Base-by-base conservation (phyloP, 306 rosid genomes). In the Clitoria ternatea region DNA sequence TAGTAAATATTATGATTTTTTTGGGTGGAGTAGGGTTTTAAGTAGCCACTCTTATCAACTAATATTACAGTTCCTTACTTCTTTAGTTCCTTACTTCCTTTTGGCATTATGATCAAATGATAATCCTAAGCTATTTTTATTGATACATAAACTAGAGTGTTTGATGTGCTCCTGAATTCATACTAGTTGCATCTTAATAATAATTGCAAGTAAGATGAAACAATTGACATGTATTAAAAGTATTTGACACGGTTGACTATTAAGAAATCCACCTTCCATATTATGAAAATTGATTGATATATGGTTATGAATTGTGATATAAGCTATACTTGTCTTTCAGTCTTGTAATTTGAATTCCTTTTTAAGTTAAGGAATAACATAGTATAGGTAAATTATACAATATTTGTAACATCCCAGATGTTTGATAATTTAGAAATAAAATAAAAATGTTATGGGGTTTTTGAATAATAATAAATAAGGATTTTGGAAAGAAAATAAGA, bases 191-290 rank as follows among this genome's bases (percentile, higher is more conserved):
- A 17, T 35, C 52, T 20, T 36, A 20, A 27, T 20, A 53, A 20
- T 17, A 42, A 39, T 74, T 36, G 22, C 37, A n/a, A 37, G 69
- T 15, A 77, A 35, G 4, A 13, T 9, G 2, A 26, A 76, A 77
- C 7, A 26, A 26, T 17, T 37, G 20, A 15, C 12, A 11, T 63
- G n/a, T 26, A 32, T 48, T n/a, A n/a, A n/a, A n/a, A n/a, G n/a
- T n/a, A n/a, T n/a, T n/a, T 76, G 64, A 59, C 48, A 60, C 3
- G 11, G 23, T 50, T 77, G 63, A 50, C 49, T 22, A 18, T 48
- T 50, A 13, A 27, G 19, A 18, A 76, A 45, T 47, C 3, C 30
- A 7, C 54, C 37, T 6, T 54, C 45, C 55, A 23, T 20, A 24
- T 47, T 61, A 22, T 33, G 53, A 61, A 61, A 30, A 36, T 20